Base-by-base conservation (phyloP, 2,329 filamentous ascomycete genomes). In the Colletotrichum tofieldiae region DNA sequence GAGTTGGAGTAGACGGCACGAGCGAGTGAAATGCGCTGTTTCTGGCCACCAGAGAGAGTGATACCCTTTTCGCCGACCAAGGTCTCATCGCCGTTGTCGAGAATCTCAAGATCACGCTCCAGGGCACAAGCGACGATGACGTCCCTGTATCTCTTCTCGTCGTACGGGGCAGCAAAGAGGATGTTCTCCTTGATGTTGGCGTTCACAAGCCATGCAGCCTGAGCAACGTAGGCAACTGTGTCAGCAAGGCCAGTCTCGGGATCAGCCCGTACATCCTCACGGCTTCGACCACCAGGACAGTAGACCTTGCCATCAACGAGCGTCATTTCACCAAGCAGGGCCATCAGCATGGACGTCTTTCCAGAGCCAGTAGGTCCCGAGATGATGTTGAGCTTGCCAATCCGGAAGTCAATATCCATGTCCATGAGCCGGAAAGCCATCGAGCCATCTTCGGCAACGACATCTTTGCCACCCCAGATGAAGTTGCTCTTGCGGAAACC, bases 51-150 rank as follows among this genome's bases (percentile, higher is more conserved):
- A 8, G 96, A 99, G 18, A 99, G 89, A 20, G 96, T 96, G 74
- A 99, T 98, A 43, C 96, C 96, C 83, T 98, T 99, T 81, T 99
- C 96, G 63, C 96, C 96, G 41, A 99, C 96, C 29, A 98, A 85
- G 0, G 96, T 98, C 81, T 97, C 91, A 79, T 99, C 96, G 51
- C 96, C 96, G 72, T 92, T 91, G 80, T 98, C 95, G 1, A 99
- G 89, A 52, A 98, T 98, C 75, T 97, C 91, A 18, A 99, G 87
- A 80, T 99, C 96, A 65, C 94, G 93, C 80, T 98, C 93, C 67
- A 99, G 85, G 3, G 95, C 96, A 82, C 96, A 99, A 47, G 96
- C 95, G 51, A 94, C 89, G 74, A 99, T 92, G 47, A 99, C 96
- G 65, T 95, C 90, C 75, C 91, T 91, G 82, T 99, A 99, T 61